Evolutionary conservation across 2,329 filamentous ascomycete species (phyloP).

Genomic region (Cladorrhinum sp.): DNA sequence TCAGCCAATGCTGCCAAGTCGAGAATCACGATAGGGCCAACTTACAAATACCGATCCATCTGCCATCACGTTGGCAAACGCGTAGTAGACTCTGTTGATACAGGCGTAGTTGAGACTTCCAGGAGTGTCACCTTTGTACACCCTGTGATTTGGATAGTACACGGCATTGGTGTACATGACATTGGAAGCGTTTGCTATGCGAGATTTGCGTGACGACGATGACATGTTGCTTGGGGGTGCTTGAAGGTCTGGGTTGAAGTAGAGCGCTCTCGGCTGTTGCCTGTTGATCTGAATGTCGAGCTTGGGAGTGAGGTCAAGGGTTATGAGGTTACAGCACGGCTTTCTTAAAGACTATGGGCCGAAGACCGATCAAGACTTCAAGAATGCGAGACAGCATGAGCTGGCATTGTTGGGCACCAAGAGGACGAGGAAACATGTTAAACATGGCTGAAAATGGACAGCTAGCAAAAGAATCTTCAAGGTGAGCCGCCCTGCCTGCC

Average conservation of each 20-base stretch:
- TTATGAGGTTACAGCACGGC: conserved; percentile 9
- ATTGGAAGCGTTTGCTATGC: conserved; percentile 44
- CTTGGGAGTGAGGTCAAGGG: too few relatives aligned
- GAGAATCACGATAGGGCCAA: conserved; percentile 19
- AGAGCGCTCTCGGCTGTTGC: neutral
- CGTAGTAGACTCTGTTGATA: conserved; percentile 79
- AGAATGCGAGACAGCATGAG: conserved; percentile 19
- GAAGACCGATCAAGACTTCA: conserved; percentile 14
- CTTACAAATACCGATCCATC: conserved; percentile 75
- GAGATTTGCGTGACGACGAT: conserved; percentile 44
- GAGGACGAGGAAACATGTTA: conserved; percentile 14
- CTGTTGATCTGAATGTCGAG: neutral
- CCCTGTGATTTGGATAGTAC: conserved; percentile 78
- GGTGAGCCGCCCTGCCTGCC: conserved; percentile 16
- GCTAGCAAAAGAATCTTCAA: conserved; percentile 10
- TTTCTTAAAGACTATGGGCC: conserved; percentile 13
- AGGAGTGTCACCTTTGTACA: conserved; percentile 71
- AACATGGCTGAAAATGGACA: conserved; percentile 19
- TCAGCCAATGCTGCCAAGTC: conserved; percentile 8
- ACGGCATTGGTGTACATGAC: conserved; percentile 70
- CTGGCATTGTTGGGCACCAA: conserved; percentile 29
- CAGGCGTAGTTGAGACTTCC: conserved; percentile 71
- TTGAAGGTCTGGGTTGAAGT: neutral
- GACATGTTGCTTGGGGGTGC: conserved; percentile 13
- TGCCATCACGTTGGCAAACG: conserved; percentile 69